Evolutionary conservation across 1,139 yeast species (phyloP).

Genomic region (Pneumocystis sp.): DNA sequence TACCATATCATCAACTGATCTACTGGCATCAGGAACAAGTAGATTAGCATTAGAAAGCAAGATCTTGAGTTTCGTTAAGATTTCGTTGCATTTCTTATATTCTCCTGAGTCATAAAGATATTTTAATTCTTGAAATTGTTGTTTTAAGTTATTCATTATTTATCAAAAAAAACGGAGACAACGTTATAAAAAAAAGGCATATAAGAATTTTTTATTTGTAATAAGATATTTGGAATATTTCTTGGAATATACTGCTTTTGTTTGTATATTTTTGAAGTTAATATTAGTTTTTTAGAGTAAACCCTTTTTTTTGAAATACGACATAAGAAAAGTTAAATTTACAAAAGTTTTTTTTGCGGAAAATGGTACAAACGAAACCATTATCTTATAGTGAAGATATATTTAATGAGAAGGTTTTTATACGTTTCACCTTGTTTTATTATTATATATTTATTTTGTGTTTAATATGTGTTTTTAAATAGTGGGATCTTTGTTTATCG

Average conservation of each 20-base stretch:
- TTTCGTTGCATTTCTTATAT: neutral
- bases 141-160: neutral
- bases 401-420: slow-evolving; percentile 53
- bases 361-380: neutral
- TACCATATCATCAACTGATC: neutral
- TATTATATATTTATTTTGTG: neutral
- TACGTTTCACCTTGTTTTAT: neutral
- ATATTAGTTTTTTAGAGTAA: neutral
- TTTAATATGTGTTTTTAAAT: slow-evolving; percentile 2
- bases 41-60: neutral
- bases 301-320: neutral
- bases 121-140: neutral
- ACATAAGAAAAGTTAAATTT: neutral
- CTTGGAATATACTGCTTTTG: neutral
- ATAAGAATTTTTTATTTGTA: neutral
- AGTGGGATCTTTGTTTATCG: slow-evolving; percentile 95
- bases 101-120: neutral
- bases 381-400: slow-evolving; percentile 34
- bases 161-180: neutral
- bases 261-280: neutral
- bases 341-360: neutral
- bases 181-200: neutral
- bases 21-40: neutral
- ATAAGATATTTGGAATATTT: neutral
- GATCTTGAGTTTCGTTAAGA: neutral